A percentile compares a stretch with the other conserved stretches of the same genome.
Evolutionary conservation across 2,329 filamentous ascomycete genomes (phyloP).

Genomic region (Paramyrothecium sp.): DNA sequence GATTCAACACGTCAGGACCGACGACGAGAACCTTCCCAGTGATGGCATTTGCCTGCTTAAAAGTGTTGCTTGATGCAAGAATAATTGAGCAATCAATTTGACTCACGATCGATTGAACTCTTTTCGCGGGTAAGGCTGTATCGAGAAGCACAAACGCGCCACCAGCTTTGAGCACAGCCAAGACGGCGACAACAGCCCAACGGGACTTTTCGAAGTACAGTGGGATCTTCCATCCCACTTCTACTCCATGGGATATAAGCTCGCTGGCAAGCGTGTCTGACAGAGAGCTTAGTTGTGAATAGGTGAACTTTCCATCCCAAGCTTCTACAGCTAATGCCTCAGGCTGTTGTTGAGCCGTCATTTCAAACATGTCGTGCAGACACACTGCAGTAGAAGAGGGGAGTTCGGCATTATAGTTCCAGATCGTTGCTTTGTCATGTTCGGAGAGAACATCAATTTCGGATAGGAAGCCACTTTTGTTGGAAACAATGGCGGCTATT

Average conservation of each 20-base stretch:
- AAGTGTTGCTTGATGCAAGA: not conserved
- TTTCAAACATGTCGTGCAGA: not conserved
- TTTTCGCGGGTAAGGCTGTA: not conserved
- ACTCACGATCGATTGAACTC: not conserved
- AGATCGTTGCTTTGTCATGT: too few species aligned
- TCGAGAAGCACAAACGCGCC: constrained; percentile 11
- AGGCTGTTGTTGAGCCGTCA: not conserved
- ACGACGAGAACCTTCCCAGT: constrained; percentile 46
- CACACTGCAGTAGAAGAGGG: not conserved
- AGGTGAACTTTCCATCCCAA: not conserved
- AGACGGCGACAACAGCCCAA: constrained; percentile 9
- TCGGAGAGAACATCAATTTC: too few species aligned
- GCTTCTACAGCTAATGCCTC: not conserved
- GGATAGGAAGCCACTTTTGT: too few species aligned
- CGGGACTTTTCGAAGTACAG: constrained; percentile 12
- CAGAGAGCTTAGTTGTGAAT: constrained; percentile 1
- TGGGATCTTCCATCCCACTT: constrained; percentile 12
- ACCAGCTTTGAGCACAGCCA: constrained; percentile 10
- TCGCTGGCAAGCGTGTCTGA: not conserved
- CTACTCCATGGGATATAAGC: constrained; percentile 9
- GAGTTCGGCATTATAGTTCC: too few species aligned
- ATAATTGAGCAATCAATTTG: not conserved
- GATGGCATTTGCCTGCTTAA: constrained; percentile 25
- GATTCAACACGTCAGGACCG: not conserved
- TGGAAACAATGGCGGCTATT: constrained; percentile 1